Evolutionary conservation across 345 rosid genomes (phyloP).

Genomic region (Chamaenerion angustifolium): DNA sequence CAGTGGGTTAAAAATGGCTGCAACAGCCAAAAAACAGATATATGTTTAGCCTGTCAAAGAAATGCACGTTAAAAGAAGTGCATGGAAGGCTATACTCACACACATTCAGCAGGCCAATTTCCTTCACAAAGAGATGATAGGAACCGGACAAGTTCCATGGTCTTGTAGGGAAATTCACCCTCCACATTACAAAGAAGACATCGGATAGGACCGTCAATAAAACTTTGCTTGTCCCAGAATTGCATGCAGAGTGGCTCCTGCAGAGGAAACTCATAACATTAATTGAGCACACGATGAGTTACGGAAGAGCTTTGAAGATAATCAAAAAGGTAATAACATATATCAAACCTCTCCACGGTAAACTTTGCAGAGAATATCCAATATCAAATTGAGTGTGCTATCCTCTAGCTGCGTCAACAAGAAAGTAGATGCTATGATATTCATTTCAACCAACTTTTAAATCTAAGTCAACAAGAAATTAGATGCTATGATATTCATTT

Average conservation of each 20-base stretch:
- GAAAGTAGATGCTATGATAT: constrained; percentile 7
- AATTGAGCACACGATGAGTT: background rate
- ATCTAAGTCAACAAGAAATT: constrained; percentile 2
- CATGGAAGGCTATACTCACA: constrained; percentile 34
- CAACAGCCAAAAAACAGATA: too few species aligned
- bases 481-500: constrained; percentile 3
- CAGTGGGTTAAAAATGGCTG: too few species aligned
- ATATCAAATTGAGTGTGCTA: constrained; percentile 50
- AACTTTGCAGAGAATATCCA: constrained; percentile 78
- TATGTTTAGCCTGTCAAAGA: background rate
- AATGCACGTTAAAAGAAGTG: background rate
- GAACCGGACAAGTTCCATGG: constrained; percentile 53
- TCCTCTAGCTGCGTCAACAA: constrained; percentile 51
- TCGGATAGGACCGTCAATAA: constrained; percentile 85
- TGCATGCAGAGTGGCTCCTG: constrained; percentile 95
- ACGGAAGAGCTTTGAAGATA: constrained; percentile 4
- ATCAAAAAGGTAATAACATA: constrained; percentile 8
- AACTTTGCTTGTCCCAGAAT: constrained; percentile 91
- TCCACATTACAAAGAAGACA: constrained; percentile 85
- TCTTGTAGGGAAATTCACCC: constrained; percentile 81
- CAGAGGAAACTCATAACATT: constrained; percentile 1
- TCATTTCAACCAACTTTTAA: background rate
- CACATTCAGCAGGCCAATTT: constrained; percentile 95
- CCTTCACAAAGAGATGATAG: constrained; percentile 87
- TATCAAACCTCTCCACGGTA: constrained; percentile 74